Evolutionary conservation across 2,329 filamentous ascomycete genomes (phyloP).

Genomic region (Sporothrix globosa): DNA sequence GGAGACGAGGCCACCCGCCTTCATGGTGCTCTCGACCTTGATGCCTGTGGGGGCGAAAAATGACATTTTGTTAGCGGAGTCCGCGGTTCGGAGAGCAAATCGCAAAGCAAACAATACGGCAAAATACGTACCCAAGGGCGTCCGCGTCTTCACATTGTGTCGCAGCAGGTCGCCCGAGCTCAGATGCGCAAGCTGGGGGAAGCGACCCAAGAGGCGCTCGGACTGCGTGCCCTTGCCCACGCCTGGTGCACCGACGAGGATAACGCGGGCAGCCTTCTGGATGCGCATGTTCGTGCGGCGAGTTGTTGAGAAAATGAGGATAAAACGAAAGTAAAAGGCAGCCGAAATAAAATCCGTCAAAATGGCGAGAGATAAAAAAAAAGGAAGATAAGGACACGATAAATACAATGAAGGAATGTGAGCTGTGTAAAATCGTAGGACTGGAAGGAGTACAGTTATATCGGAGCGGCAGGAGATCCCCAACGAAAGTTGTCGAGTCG

Average conservation of each 20-base stretch:
- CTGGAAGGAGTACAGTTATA: background rate
- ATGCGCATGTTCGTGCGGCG: slow-evolving; percentile 60
- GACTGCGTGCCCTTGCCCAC: slow-evolving; percentile 97
- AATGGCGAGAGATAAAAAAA: background rate
- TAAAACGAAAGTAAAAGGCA: background rate
- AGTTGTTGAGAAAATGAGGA: too few relatives aligned
- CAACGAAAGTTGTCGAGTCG: slow-evolving; percentile 25
- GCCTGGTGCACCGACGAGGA: slow-evolving; percentile 92
- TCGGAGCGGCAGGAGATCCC: slow-evolving; percentile 17
- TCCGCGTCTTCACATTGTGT: slow-evolving; percentile 87
- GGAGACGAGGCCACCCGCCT: slow-evolving; percentile 83
- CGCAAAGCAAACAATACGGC: slow-evolving; percentile 20
- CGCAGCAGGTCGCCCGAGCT: slow-evolving; percentile 92
- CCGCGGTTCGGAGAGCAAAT: background rate
- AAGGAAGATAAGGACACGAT: background rate
- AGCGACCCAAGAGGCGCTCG: slow-evolving; percentile 81
- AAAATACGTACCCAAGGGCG: slow-evolving; percentile 70
- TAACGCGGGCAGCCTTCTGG: slow-evolving; percentile 82
- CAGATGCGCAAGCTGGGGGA: slow-evolving; percentile 86
- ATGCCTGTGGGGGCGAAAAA: slow-evolving; percentile 62
- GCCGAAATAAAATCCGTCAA: background rate
- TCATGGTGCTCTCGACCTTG: slow-evolving; percentile 87
- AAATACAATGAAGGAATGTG: background rate
- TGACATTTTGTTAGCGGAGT: slow-evolving; percentile 11
- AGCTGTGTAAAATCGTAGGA: background rate